phyloP scores from a whole-genome alignment of 2,329 filamentous ascomycete genomes.

The Colletotrichum godetiae region DNA sequence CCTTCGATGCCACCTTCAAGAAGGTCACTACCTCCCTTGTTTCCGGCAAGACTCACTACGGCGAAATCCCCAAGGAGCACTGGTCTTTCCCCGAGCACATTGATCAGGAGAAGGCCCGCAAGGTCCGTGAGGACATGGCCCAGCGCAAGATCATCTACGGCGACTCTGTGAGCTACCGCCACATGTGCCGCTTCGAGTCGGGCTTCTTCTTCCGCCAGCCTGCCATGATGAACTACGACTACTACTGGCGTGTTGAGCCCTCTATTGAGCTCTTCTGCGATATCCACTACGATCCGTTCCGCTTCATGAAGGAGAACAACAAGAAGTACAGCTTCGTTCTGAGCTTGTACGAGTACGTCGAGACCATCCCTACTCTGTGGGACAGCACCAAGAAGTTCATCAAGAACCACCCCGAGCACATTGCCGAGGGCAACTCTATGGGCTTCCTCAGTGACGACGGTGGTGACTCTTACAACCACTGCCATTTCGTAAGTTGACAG shows the following conservation, averaged over 20 bases:
- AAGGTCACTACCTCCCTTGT: slow-evolving; percentile 88
- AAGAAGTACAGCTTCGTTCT: slow-evolving; percentile 99
- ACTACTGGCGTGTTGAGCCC: slow-evolving; percentile 99
- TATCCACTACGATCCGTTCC: slow-evolving; percentile 95
- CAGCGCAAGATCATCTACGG: slow-evolving; percentile 98
- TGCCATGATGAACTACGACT: slow-evolving; percentile 96
- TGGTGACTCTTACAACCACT: slow-evolving; percentile 94
- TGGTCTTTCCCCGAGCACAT: slow-evolving; percentile 98
- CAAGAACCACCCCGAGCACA: slow-evolving; percentile 87
- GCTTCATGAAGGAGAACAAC: slow-evolving; percentile 92
- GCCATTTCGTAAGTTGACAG: slow-evolving; percentile 83
- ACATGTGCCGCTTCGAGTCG: slow-evolving; percentile 99
- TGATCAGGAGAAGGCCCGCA: slow-evolving; percentile 90
- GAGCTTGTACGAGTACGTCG: slow-evolving; percentile 94
- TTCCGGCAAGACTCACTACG: slow-evolving; percentile 94
- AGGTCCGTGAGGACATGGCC: slow-evolving; percentile 94
- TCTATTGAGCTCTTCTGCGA: slow-evolving; percentile 97
- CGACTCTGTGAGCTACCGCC: slow-evolving; percentile 94
- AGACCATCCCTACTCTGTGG: slow-evolving; percentile 97
- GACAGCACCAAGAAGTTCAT: slow-evolving; percentile 96
- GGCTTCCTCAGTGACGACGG: slow-evolving; percentile 90
- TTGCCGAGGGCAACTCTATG: slow-evolving; percentile 87
- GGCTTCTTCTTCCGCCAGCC: slow-evolving; percentile 99
- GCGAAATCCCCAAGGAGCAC: slow-evolving; percentile 88
- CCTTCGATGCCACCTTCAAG: slow-evolving; percentile 94